Base-by-base conservation (phyloP, 768 basidiomycete genomes). In the Rubroboletus pulcherrimus region DNA sequence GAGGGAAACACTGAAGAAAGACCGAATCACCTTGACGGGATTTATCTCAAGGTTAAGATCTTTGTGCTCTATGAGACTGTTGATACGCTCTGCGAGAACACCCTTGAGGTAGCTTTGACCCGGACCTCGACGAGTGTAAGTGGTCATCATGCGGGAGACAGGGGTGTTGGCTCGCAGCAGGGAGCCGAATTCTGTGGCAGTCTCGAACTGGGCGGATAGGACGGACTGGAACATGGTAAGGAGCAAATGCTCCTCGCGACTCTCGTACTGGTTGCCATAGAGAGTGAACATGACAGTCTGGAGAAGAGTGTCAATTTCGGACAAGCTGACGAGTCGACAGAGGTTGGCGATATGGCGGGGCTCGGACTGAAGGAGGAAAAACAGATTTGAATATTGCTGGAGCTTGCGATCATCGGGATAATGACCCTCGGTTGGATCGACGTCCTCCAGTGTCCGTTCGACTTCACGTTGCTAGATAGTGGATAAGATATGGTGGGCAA, bases 271-370 rank as follows among this genome's bases (percentile, higher is more conserved):
- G 78, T 99, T 96, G 59, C 97, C 97, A 71, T 98, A 99, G 30
- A 99, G 84, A 17, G 97, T 98, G 76, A 99, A 99, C 97, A 99
- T 99, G 73, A 99, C 97, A 3, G 97, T 99, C 72, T 99, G 97
- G 29, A 99, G 85, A 56, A 99, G 88, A 44, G 97, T 98, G 73
- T 99, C 97, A 67, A 99, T 98, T 77, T 99, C 97, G 45, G 91
- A 85, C 38, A 99, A 75, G 61, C 89, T 93, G 73, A 99, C 97
- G 56, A 99, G 89, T 17, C 97, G 89, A 66, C 97, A 98, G 24
- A 99, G 84, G 49, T 91, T 87, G 37, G 97, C 97, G 63, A 98
- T 89, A 73, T 99, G 97, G 41, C 96, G 86, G 14, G 97, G 97
- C 70, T 99, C 97, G 34, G 92, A 93, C 70, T 99, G 97, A 42